Base-by-base conservation (phyloP, 495 filamentous ascomycete genomes). In the Parmelia sp. region DNA sequence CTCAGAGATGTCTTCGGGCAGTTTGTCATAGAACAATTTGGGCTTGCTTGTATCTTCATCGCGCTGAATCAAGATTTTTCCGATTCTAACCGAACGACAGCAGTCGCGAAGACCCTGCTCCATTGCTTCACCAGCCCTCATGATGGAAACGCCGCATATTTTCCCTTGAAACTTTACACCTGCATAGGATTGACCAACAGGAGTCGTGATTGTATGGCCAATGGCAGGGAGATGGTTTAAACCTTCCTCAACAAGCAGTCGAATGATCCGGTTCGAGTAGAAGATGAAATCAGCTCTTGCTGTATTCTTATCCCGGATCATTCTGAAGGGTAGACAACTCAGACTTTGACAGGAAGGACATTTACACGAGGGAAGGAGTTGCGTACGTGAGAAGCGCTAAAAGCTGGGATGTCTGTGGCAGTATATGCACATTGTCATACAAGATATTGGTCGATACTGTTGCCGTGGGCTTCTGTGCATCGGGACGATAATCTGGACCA, bases 71-170 rank as follows among this genome's bases (percentile, higher is more conserved):
- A 98, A 79, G 60, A 97, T 98, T 80, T 98, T 98, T 59, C 94
- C 95, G 71, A 98, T 97, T 61, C 95, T 82, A 39, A 98, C 94
- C 6, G 90, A 94, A 27, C 95, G 86, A 78, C 95, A 98, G 77
- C 95, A 98, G 76, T 98, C 93, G 25, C 95, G 82, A 67, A 98
- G 77, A 4, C 91, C 94, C 76, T 97, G 92, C 78, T 97, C 94
- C 94, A 98, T 97, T 40, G 93, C 90, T 75, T 98, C 94, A 39
- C 94, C 95, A 12, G 94, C 94, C 58, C 94, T 85, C 94, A 98
- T 97, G 69, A 98, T 97, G 15, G 90, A 95, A 51, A 98, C 94
- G 40, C 94, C 95, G 73, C 94, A 97, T 69, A 98, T 98, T 76
- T 97, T 96, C 45, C 94, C 94, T 73, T 98, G 88, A 71, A 98